phyloP scores from a whole-genome alignment of 345 rosid species.

The Salix brachista region DNA sequence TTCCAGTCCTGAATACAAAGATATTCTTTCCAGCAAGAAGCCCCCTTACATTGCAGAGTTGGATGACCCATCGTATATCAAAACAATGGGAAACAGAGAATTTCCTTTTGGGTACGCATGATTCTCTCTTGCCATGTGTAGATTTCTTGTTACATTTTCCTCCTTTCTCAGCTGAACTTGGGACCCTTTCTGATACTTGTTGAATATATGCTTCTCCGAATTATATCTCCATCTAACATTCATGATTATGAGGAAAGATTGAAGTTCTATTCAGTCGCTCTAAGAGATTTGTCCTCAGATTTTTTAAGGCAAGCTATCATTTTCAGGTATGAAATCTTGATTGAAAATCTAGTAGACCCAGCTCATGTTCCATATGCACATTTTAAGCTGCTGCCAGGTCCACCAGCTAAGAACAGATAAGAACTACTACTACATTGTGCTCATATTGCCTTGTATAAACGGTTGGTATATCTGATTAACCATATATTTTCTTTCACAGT shows the following conservation, averaged over 20 bases:
- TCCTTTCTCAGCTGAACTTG: background rate
- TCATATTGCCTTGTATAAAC: background rate
- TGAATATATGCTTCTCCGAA: background rate
- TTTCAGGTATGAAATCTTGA: conserved; percentile 73
- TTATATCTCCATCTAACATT: background rate
- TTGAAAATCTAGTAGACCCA: conserved; percentile 90
- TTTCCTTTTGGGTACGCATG: conserved; percentile 69
- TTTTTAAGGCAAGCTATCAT: background rate
- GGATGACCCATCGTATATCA: conserved; percentile 73
- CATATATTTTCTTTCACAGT: conserved; percentile 33
- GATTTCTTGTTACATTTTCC: background rate
- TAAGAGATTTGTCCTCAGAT: background rate
- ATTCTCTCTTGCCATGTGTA: background rate
- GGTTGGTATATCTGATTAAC: background rate
- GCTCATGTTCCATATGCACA: conserved; percentile 95
- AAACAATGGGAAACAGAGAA: conserved; percentile 53
- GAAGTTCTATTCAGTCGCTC: background rate
- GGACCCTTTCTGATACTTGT: background rate
- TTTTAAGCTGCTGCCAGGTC: conserved; percentile 49
- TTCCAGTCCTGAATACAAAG: conserved; percentile 57
- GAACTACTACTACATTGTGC: background rate
- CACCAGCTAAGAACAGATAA: conserved; percentile 40
- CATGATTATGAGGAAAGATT: background rate
- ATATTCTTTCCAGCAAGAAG: conserved; percentile 47
- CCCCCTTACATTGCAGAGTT: conserved; percentile 68